These are phyloP conservation scores for Amesomyces nigricolor DNA, from an alignment of 2,329 filamentous ascomycete genomes.

Conservation along the genomic window DNA sequence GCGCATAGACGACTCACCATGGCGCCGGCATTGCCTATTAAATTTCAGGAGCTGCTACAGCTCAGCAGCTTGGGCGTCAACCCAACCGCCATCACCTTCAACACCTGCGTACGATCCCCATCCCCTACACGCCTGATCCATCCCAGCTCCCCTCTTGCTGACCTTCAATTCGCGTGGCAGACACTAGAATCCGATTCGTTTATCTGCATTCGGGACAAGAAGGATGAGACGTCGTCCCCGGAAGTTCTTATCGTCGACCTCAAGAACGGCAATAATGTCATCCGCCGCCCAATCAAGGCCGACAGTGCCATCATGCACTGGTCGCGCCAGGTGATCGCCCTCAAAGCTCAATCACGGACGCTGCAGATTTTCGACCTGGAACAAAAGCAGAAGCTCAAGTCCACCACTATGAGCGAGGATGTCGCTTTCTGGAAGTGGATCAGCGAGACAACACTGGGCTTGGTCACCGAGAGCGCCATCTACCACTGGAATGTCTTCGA, in stretches of 20 bases:
- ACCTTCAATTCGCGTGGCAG: slow-evolving; percentile 42
- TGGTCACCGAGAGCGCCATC: slow-evolving; percentile 85
- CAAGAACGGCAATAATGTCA: slow-evolving; percentile 95
- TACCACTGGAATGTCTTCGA: slow-evolving; percentile 99
- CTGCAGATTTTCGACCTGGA: slow-evolving; percentile 96
- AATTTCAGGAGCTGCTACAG: slow-evolving; percentile 39
- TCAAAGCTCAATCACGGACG: slow-evolving; percentile 90
- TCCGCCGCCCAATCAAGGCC: slow-evolving; percentile 91
- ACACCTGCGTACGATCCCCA: slow-evolving; percentile 65
- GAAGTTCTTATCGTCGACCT: slow-evolving; percentile 98
- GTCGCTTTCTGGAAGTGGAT: slow-evolving; percentile 99
- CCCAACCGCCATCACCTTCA: slow-evolving; percentile 65
- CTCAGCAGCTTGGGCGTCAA: slow-evolving; percentile 35
- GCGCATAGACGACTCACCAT: slow-evolving; percentile 30
- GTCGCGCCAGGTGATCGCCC: slow-evolving; percentile 89
- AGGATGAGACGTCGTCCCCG: slow-evolving; percentile 73
- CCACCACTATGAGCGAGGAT: slow-evolving; percentile 92
- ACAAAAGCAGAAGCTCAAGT: slow-evolving; percentile 93
- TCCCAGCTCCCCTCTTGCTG: slow-evolving; percentile 19
- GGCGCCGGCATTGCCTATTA: slow-evolving; percentile 35
- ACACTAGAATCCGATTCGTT: slow-evolving; percentile 97
- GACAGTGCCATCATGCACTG: slow-evolving; percentile 99
- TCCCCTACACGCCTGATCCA: slow-evolving; percentile 5
- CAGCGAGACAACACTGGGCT: slow-evolving; percentile 77
- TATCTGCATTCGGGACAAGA: slow-evolving; percentile 94